Evolutionary conservation across 768 basidiomycete species (phyloP).

Genomic region (Auricularia sp.): DNA sequence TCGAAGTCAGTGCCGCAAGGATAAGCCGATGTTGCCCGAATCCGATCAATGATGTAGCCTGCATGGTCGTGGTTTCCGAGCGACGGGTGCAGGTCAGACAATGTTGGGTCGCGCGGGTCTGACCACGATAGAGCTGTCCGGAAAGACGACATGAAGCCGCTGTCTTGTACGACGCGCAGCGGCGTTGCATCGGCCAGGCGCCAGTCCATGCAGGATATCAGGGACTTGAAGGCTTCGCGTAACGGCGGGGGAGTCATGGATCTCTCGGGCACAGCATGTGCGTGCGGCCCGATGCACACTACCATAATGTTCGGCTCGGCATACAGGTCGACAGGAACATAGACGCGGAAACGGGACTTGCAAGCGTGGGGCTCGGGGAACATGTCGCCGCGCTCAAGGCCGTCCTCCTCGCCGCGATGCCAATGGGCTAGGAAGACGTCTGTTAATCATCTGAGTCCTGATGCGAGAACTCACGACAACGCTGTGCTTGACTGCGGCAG

Average conservation of each 20-base stretch:
- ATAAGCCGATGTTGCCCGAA: constrained; percentile 10
- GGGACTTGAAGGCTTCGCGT: constrained; percentile 7
- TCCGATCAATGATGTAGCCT: constrained; percentile 12
- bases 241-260: constrained; percentile 7
- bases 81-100: constrained; percentile 12
- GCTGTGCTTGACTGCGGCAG: no score
- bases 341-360: no score
- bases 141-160: constrained; percentile 13
- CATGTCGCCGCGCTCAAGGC: no score
- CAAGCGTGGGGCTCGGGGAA: no score
- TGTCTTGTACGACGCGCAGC: constrained; percentile 15
- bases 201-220: constrained; percentile 15
- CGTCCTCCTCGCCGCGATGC: no score
- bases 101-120: constrained; percentile 1
- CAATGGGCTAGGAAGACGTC: no score
- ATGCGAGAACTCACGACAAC: no score
- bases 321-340: no score
- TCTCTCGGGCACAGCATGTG: constrained; percentile 1
- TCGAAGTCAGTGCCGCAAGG: constrained; percentile 17
- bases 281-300: no score
- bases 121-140: constrained; percentile 12
- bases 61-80: constrained; percentile 17
- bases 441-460: no score
- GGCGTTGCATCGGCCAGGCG: constrained; percentile 20
- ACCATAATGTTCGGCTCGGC: no score